Evolutionary conservation across 2,329 filamentous ascomycete genomes (phyloP).

Genomic region (Penicillium aurantiogriseum): DNA sequence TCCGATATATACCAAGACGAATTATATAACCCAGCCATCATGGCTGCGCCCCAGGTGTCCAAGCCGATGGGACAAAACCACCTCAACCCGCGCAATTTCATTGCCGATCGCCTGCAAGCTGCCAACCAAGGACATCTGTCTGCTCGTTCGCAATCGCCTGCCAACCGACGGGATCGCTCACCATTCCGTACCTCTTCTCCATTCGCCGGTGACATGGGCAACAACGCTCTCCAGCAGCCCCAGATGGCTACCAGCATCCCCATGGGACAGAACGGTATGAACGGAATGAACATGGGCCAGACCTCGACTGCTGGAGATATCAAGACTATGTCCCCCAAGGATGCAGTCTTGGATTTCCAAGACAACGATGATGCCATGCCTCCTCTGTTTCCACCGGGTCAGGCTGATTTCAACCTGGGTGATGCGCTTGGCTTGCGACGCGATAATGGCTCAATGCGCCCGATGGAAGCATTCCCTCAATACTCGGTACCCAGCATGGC

Average conservation of each 20-base stretch:
- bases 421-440: slow-evolving; percentile 39
- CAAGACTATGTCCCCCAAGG: slow-evolving; percentile 92
- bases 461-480: slow-evolving; percentile 45
- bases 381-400: slow-evolving; percentile 67
- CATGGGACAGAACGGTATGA: slow-evolving; percentile 32
- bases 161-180: slow-evolving; percentile 65
- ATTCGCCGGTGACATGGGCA: slow-evolving; percentile 50
- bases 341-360: slow-evolving; percentile 81
- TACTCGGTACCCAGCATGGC: slow-evolving; percentile 45
- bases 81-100: slow-evolving; percentile 59
- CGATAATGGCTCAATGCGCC: slow-evolving; percentile 38
- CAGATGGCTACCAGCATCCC: slow-evolving; percentile 44
- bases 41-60: slow-evolving; percentile 38
- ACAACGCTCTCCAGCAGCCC: slow-evolving; percentile 36
- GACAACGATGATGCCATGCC: slow-evolving; percentile 68
- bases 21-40: slow-evolving; percentile 63
- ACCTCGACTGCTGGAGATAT: slow-evolving; percentile 44
- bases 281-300: slow-evolving; percentile 28
- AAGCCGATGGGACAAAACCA: slow-evolving; percentile 33
- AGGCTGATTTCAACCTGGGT: slow-evolving; percentile 52
- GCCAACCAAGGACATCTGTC: slow-evolving; percentile 72
- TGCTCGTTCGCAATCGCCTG: slow-evolving; percentile 60
- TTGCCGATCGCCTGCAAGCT: slow-evolving; percentile 73
- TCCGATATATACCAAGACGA: slow-evolving; percentile 83
- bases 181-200: slow-evolving; percentile 76